phyloP scores from a whole-genome alignment of 2,329 filamentous ascomycete genomes.

The Didymellaceae sp. region DNA sequence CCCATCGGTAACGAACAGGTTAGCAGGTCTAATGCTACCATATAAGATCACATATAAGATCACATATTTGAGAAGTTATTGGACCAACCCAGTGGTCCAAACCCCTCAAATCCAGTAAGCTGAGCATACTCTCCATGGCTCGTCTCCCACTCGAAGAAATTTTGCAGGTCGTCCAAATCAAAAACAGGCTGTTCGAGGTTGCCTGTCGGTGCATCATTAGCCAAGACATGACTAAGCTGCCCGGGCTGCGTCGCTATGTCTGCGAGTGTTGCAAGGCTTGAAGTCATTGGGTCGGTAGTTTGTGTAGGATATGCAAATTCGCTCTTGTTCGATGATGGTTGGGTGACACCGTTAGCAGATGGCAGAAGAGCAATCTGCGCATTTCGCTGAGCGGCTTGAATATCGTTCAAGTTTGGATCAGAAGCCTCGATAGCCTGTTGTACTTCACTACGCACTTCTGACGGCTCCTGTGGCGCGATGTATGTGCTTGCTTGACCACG shows the following conservation, averaged over 20 bases:
- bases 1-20: too few species aligned
- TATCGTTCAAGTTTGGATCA: conserved; percentile 9
- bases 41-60: too few species aligned
- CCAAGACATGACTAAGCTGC: conserved; percentile 19
- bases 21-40: too few species aligned
- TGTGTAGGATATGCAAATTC: conserved; percentile 23
- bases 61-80: conserved; percentile 38
- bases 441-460: conserved; percentile 30
- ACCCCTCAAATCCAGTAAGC: conserved; percentile 37
- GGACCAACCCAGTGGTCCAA: conserved; percentile 40
- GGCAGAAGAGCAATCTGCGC: conserved; percentile 23
- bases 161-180: conserved; percentile 41
- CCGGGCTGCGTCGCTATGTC: conserved; percentile 18
- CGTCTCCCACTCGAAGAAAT: conserved; percentile 43
- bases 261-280: conserved; percentile 19
- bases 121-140: conserved; percentile 34
- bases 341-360: conserved; percentile 15
- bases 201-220: conserved; percentile 18
- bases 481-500: conserved; percentile 36
- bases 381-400: conserved; percentile 15
- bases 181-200: conserved; percentile 38
- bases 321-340: conserved; percentile 14
- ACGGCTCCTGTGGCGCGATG: conserved; percentile 39
- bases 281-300: conserved; percentile 3
- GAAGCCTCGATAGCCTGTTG: conserved; percentile 31